Evolutionary conservation across 2,329 filamentous ascomycete species (phyloP).

Genomic region (Stagonosporopsis tanaceti): DNA sequence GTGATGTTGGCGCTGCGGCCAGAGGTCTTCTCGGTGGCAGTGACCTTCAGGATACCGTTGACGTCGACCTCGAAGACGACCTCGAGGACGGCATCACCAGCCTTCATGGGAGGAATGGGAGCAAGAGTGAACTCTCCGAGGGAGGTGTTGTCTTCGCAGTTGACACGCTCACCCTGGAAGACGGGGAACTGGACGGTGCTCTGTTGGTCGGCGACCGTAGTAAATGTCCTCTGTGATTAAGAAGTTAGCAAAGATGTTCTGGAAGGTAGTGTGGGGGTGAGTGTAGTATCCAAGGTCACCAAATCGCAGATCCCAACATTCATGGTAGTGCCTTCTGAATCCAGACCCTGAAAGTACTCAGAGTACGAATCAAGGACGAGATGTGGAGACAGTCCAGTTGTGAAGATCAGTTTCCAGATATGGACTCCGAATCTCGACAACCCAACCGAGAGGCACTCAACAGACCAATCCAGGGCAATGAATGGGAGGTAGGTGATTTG

Average conservation of each 20-base stretch:
- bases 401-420: no score
- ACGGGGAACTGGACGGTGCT: constrained; percentile 86
- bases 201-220: constrained; percentile 9
- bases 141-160: constrained; percentile 98
- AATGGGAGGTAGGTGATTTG: no score
- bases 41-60: constrained; percentile 99
- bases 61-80: constrained; percentile 99
- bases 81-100: constrained; percentile 95
- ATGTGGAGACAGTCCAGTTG: no score
- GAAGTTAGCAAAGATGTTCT: not conserved
- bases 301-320: no score
- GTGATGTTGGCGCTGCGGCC: constrained; percentile 99
- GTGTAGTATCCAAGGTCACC: no score
- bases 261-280: no score
- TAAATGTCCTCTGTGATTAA: constrained; percentile 4
- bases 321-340: no score
- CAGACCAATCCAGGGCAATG: no score
- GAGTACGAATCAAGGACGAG: no score
- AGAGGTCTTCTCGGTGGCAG: constrained; percentile 97
- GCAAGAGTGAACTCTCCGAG: constrained; percentile 96
- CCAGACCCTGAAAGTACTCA: no score
- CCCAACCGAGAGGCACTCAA: no score
- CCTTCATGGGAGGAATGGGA: constrained; percentile 84
- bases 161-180: constrained; percentile 95
- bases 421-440: no score